Percentiles rank a stretch among this genome's conserved stretches.
phyloP scores from a whole-genome alignment of 2,329 filamentous ascomycete species.

The Fusarium chlamydosporum region DNA sequence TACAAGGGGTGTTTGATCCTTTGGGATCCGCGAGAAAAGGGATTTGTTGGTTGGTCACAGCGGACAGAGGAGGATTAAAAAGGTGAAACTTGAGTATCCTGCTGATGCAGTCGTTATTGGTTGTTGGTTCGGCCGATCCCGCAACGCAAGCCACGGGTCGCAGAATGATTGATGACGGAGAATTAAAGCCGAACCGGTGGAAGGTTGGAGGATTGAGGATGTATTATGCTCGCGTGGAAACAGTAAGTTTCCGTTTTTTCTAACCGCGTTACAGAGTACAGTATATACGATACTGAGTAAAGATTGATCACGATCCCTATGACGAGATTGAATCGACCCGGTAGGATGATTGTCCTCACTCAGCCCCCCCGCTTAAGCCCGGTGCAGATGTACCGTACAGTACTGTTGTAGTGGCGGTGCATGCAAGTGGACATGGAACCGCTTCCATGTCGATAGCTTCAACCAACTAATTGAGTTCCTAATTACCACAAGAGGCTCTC shows the following conservation, averaged over 20 bases:
- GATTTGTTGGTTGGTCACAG: slow-evolving; percentile 1
- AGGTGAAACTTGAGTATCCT: slow-evolving; percentile 18
- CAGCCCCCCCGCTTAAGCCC: not conserved
- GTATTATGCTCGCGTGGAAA: slow-evolving; percentile 7
- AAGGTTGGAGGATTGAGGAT: slow-evolving; percentile 11
- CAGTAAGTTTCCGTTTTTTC: too few relatives aligned
- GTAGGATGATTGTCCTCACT: not conserved
- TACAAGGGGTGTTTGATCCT: not conserved
- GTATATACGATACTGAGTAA: not conserved
- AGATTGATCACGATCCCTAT: slow-evolving; percentile 16
- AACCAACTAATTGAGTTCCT: slow-evolving; percentile 1
- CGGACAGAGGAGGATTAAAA: not conserved
- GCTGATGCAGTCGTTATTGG: not conserved
- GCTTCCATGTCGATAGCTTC: slow-evolving; percentile 11
- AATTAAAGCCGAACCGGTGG: not conserved
- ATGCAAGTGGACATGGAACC: not conserved
- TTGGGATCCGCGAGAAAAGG: not conserved
- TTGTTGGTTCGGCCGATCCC: slow-evolving; percentile 8
- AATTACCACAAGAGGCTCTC: slow-evolving; percentile 9
- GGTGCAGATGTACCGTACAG: slow-evolving; percentile 2
- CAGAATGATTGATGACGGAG: slow-evolving; percentile 13
- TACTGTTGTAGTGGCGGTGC: slow-evolving; percentile 31
- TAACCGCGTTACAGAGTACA: too few relatives aligned
- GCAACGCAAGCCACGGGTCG: slow-evolving; percentile 11
- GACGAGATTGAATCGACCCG: slow-evolving; percentile 3